A percentile compares a stretch with the other conserved stretches of the same genome.
These are phyloP conservation scores for Colletotrichum sp. DNA, from an alignment of 2,329 filamentous ascomycete genomes.

Conservation along the genomic window DNA sequence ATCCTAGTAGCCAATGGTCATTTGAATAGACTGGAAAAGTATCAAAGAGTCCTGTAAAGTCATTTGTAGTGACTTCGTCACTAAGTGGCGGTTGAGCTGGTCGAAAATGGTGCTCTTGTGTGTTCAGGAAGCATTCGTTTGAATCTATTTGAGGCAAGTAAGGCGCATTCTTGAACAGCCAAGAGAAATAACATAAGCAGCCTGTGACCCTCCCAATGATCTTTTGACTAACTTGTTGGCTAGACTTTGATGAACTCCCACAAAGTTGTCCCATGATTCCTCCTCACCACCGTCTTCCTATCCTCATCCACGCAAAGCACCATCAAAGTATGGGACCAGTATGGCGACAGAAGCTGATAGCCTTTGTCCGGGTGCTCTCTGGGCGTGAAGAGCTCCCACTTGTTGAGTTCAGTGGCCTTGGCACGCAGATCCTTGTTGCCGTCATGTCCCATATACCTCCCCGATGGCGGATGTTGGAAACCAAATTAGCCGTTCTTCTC, in stretches of 20 bases:
- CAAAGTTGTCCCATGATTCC: background rate
- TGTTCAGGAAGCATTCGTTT: background rate
- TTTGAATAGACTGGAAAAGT: accelerated
- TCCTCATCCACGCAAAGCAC: background rate
- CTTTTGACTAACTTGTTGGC: background rate
- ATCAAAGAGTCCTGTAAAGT: background rate
- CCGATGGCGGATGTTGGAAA: constrained; percentile 37
- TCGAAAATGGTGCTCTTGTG: background rate
- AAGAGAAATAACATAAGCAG: accelerated
- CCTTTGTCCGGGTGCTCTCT: background rate
- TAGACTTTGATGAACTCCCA: background rate
- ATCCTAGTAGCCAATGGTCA: background rate
- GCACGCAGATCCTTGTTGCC: background rate
- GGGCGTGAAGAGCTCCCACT: background rate
- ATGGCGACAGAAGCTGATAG: background rate
- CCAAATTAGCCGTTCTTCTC: constrained; percentile 42
- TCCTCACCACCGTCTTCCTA: background rate
- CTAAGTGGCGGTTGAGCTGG: accelerated
- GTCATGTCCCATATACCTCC: constrained; percentile 37
- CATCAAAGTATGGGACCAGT: background rate
- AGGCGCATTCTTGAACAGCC: accelerated
- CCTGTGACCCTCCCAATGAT: no score
- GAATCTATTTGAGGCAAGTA: background rate
- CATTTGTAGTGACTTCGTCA: background rate
- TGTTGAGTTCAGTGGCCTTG: background rate